Base-by-base conservation (phyloP, 768 basidiomycete genomes). In the Cystofilobasidium bisporidii region DNA sequence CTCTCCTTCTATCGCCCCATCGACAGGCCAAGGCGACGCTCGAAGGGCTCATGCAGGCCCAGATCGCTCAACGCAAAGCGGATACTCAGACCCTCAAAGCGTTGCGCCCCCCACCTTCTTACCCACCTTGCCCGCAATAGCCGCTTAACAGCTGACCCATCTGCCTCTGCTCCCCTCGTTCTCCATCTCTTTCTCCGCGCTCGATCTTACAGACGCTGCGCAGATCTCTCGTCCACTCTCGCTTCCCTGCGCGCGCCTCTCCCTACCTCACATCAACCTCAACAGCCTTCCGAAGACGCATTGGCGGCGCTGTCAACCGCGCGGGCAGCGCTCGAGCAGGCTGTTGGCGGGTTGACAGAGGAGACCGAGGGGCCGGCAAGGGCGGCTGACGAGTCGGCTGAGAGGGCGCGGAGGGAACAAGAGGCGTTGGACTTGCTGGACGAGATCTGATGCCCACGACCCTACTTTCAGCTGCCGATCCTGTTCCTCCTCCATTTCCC, bases 1-100 rank as follows among this genome's bases (percentile, higher is more conserved):
- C 28, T 17, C 6, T 8, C 28, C 12, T 56, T 30, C 53, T 32
- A 11, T 30, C 20, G 53, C 12, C 9, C 5, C 30, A 3, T 32
- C 20, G 2, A 15, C 53, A 56, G 53, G 53, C 53, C 28, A 56
- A 56, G 53, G 53, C 53, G 17, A 56, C 53, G 17, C 53, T 56
- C 53, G 53, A 56, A 20, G 53, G 53, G 10, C 28, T 56, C 14
- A 8, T 56, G 8, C 10, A 56, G 30, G 53, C 53, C 8, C 53
- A 56, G 53, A 56, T 56, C 14, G 53, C 53, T 32, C 53, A 20
- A 5, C 26, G 53, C 28, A 32, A 17, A 30, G 28, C 3, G 6
- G 53, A 56, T 2, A 56, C 53, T 2, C 4, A 20, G 11, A 6
- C 50, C 5, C 50, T 53, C 11, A 53, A 6, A 24, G 20, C 8